Evolutionary conservation across 768 basidiomycete genomes (phyloP), one percentile per base, ranked within the genome.

Genomic region (Epithele typhae): DNA sequence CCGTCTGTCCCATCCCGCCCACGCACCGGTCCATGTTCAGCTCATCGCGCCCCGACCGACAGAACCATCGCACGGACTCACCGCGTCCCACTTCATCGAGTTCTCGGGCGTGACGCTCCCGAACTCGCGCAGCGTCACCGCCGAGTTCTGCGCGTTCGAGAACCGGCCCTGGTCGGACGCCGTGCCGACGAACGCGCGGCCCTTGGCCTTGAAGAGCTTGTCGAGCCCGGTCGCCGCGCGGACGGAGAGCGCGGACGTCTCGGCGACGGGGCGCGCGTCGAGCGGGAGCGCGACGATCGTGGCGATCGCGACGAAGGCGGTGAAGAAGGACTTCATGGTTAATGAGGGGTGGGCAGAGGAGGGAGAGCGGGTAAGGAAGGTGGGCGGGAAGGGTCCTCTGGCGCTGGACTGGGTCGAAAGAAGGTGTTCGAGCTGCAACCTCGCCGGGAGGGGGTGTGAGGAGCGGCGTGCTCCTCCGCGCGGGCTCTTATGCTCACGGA

Each of bases 101-200:
- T 66, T 66, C 46, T 64, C 64, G 15, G 64, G 65, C 9, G 65
- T 66, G 25, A 65, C 50, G n/a, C 58, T 53, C 15, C 64, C 63
- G 36, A 64, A 66, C 27, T 64, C 52, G 30, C 59, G 55, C 24
- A 56, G 52, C 17, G 59, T 60, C 15, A 55, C 53, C 33, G 40
- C 35, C 4, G 59, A 57, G 43, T 57, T 54, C 45, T 32, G 39
- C 15, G 59, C 45, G 48, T 57, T 43, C 46, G 54, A 57, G 51
- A 60, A 60, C 17, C 59, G 49, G 52, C 58, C 37, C 60, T 63
- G 46, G 49, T 58, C 40, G 57, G 55, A 48, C 57, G 66, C 40
- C 54, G 69, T 53, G 52, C 62, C 43, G 64, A 61, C 55, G 55
- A 58, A 61, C 10, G 54, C 22, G 42, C 60, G 59, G 17, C 61